phyloP scores from a whole-genome alignment of 208 protist genomes.

The Leishmania lainsoni region DNA sequence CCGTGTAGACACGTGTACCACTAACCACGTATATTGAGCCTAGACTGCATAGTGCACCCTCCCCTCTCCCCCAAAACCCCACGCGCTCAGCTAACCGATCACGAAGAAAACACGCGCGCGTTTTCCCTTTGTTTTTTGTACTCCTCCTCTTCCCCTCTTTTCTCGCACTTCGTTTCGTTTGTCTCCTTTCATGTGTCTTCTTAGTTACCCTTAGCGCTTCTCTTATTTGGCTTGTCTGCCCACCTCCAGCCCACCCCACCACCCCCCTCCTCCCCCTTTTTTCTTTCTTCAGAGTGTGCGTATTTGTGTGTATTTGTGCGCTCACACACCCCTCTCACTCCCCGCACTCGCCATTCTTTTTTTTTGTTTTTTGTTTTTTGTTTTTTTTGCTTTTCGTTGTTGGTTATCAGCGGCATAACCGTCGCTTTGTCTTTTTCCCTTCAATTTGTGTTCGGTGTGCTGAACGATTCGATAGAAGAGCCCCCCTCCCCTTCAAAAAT shows the following conservation, averaged over 20 bases:
- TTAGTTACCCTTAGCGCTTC: not conserved
- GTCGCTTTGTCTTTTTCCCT: not conserved
- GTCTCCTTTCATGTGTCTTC: not conserved
- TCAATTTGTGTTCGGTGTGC: not conserved
- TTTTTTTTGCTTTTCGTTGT: not conserved
- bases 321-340: not conserved
- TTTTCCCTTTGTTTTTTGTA: not conserved
- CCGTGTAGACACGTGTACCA: not conserved
- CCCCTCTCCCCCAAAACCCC: not conserved
- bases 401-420: not conserved
- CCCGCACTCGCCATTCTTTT: not conserved
- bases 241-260: not conserved
- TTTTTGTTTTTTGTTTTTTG: not conserved
- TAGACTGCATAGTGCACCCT: not conserved
- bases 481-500: not conserved
- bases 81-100: not conserved
- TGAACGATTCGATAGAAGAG: not conserved
- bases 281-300: not conserved
- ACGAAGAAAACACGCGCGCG: not conserved
- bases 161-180: not conserved
- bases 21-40: constrained; percentile 6
- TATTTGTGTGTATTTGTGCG: constrained; percentile 12
- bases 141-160: not conserved
- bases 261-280: not conserved
- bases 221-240: not conserved